Evolutionary conservation across 108 stramenopile species (phyloP).

Genomic region (Halocafeteria seosinensis): DNA sequence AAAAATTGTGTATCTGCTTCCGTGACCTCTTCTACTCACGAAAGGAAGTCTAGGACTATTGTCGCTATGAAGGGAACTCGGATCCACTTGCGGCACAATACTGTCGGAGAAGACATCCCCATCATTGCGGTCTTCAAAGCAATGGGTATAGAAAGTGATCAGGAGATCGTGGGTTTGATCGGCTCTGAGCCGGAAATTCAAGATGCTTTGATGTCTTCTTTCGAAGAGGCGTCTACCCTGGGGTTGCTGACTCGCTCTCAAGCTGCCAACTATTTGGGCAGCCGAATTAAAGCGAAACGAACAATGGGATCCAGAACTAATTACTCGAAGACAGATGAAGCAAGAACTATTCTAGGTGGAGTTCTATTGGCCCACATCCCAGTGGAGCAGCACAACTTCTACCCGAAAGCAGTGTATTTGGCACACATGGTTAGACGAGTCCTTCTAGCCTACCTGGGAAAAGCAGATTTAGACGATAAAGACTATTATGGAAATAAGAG

Average conservation of each 20-base stretch:
- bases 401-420: constrained; percentile 73
- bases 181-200: constrained; percentile 53
- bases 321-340: constrained; percentile 48
- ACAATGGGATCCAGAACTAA: background rate
- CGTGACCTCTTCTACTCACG: constrained; percentile 79
- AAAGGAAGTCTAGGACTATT: constrained; percentile 57
- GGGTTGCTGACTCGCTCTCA: constrained; percentile 8
- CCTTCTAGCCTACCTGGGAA: constrained; percentile 64
- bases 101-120: constrained; percentile 87
- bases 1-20: constrained; percentile 77
- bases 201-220: constrained; percentile 59
- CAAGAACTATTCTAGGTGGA: constrained; percentile 74
- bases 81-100: constrained; percentile 66
- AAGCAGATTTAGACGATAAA: constrained; percentile 71
- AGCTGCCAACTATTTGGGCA: constrained; percentile 9
- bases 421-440: constrained; percentile 80
- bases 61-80: background rate
- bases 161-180: constrained; percentile 81
- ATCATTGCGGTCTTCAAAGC: constrained; percentile 80
- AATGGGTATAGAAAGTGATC: constrained; percentile 80
- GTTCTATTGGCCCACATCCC: constrained; percentile 87
- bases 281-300: background rate
- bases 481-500: constrained; percentile 98
- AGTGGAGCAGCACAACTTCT: constrained; percentile 63
- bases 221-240: constrained; percentile 37